Percentiles rank a stretch among this genome's conserved stretches.
Evolutionary conservation across 106 monocot species (phyloP).

Genomic region (Dactylorhiza incarnata): DNA sequence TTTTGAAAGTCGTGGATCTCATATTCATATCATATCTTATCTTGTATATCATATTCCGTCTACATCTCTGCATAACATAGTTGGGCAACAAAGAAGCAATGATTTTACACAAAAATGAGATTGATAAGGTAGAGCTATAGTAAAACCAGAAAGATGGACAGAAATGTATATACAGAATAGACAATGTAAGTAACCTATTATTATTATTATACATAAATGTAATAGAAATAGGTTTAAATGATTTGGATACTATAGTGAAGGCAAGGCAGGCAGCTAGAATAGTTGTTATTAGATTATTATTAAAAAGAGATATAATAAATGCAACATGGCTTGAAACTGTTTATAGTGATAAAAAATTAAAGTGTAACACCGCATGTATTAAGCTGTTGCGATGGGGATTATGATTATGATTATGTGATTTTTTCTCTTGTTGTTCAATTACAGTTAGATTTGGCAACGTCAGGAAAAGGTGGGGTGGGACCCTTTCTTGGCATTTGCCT

Average conservation of each 20-base stretch:
- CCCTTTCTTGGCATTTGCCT: conserved; percentile 31
- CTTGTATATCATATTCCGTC: no score
- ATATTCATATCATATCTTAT: no score
- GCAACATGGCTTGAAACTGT: background rate
- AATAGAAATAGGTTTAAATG: background rate
- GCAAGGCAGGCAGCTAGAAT: background rate
- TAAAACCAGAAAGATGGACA: background rate
- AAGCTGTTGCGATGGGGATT: background rate
- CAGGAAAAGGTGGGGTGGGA: conserved; percentile 35
- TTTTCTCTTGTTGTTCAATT: background rate
- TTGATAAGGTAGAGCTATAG: background rate
- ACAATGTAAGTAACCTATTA: no score
- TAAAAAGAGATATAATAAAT: background rate
- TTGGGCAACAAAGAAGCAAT: no score
- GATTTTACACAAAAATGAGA: background rate
- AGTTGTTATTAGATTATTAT: background rate
- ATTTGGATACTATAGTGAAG: background rate
- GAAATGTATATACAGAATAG: no score
- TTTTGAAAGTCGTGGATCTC: no score
- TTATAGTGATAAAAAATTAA: background rate
- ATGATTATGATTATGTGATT: background rate
- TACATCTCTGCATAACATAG: no score
- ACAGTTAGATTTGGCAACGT: conserved; percentile 44
- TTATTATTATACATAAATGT: no score
- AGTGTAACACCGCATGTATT: background rate